A percentile compares a stretch with the other conserved stretches of the same genome.
Evolutionary conservation across 495 filamentous ascomycete genomes (phyloP).

Genomic region (Lasiosphaeria ovina): DNA sequence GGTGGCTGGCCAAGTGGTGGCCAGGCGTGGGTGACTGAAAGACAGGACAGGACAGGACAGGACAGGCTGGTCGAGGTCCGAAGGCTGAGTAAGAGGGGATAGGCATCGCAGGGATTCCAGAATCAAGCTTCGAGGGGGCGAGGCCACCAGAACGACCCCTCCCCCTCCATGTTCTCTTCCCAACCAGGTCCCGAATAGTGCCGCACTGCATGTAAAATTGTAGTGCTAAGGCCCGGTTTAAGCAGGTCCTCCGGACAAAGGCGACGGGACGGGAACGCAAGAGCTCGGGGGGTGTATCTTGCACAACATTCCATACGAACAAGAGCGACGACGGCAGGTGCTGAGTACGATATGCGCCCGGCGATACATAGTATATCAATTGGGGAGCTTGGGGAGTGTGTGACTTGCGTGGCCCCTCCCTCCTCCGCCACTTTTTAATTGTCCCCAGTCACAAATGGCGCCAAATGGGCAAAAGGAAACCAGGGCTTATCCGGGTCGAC

Average conservation of each 20-base stretch:
- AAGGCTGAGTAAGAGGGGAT: too few relatives aligned
- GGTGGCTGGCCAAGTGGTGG: too few relatives aligned
- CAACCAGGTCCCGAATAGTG: conserved; percentile 20
- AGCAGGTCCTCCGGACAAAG: conserved; percentile 8
- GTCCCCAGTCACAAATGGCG: too few relatives aligned
- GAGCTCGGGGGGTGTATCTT: background rate
- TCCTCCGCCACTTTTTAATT: too few relatives aligned
- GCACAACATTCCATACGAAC: background rate
- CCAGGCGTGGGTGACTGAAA: too few relatives aligned
- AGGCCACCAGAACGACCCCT: background rate
- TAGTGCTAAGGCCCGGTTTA: conserved; percentile 11
- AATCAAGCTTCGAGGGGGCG: background rate
- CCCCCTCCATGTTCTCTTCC: background rate
- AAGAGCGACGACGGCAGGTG: background rate
- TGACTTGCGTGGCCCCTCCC: too few relatives aligned
- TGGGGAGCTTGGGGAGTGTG: too few relatives aligned
- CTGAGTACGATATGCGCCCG: background rate
- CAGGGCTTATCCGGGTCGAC: too few relatives aligned
- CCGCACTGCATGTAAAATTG: conserved; percentile 15
- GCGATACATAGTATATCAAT: too few relatives aligned
- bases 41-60: too few relatives aligned
- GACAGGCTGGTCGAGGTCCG: too few relatives aligned
- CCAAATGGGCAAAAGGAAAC: too few relatives aligned
- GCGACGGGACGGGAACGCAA: background rate
- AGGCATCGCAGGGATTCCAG: background rate